Evolutionary conservation across 768 basidiomycete genomes (phyloP), one percentile per base, ranked within the genome.

Genomic region (Tephrocybe sp.): DNA sequence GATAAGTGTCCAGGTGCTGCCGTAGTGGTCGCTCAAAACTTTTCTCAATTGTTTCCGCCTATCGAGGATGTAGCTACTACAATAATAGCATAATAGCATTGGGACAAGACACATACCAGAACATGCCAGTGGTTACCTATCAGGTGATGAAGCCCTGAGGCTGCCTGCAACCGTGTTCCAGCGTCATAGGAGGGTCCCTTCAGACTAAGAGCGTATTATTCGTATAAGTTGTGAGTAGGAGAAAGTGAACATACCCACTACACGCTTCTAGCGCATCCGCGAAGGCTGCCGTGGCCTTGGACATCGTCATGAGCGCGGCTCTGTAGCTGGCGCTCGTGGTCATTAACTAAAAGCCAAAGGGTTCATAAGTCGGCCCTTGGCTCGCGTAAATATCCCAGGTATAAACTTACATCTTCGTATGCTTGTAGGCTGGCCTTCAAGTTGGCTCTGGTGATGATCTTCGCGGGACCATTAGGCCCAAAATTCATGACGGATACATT

Each of bases 91-190:
- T n/a, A n/a, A n/a, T n/a, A n/a, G n/a, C n/a, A n/a, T n/a, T n/a
- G n/a, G n/a, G 40, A 48, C 51, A 8, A 39, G 37, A 23, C 40
- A 76, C 85, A 54, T 55, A 93, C 92, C 65, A 98, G 73, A 51
- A 98, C 84, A 67, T 93, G 91, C 81, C 90, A 93, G 58, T 95
- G 91, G 65, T 95, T 96, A 44, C 88, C 85, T 59, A 96, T 86
- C 57, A 98, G 80, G 67, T 95, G 90, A 67, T 96, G 92, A 38
- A 98, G 71, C 4, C 95, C 94, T 17, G 89, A 85, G 23, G 90
- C 85, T 24, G 90, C 93, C 62, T 93, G 90, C 39, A 96, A 72
- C 53, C 90, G 79, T 20, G 88, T 87, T 10, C 89, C 88, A 21
- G 88, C 73, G 63, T 93, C 90, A 62, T 91, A 90, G 26, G 79